Evolutionary conservation across 169 alveolate genomes (phyloP), one percentile per base, ranked within the genome.

Genomic region (Babesia ovis): DNA sequence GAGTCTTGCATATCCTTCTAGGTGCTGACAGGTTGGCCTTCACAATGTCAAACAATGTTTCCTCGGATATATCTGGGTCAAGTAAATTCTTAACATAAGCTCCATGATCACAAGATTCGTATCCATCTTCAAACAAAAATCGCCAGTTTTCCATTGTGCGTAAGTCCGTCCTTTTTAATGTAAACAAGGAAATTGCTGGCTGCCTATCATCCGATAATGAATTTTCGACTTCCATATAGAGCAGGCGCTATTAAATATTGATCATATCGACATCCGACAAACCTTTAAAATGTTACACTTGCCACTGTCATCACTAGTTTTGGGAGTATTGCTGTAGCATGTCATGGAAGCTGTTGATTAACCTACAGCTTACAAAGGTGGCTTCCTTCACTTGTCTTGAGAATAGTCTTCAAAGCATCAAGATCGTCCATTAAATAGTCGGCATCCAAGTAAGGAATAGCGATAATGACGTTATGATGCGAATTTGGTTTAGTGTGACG

Each of bases 361-460:
- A 64, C 74, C 48, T n/a, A 64, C 74, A 64, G 25, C 18, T 61
- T 23, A 37, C 12, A 46, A 0, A 64, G 61, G 34, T 34, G 4
- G 5, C 74, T 56, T 31, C 64, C 41, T 35, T n/a, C 41, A 9
- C 41, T 37, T 23, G 50, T 4, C 12, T 14, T 9, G 53, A 45
- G 27, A 25, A 64, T 23, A 50, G 12, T 34, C 35, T 29, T 29
- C 50, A 64, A 45, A 9, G 59, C 55, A 23, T 64, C 74, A 1
- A 64, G 54, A 23, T 64, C 61, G 54, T 31, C 31, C 74, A 64
- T 64, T 14, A 64, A 20, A 48, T 64, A 64, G 39, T 64, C 74
- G 51, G 74, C 35, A 27, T 64, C 74, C 34, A 64, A 48, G 61
- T 64, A 64, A 6, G 74, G 74, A 3, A 64, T 50, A 0, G 61